These are phyloP conservation scores for Tetradesmus obliquus DNA, from an alignment of 139 green algal species.

Conservation along the genomic window DNA sequence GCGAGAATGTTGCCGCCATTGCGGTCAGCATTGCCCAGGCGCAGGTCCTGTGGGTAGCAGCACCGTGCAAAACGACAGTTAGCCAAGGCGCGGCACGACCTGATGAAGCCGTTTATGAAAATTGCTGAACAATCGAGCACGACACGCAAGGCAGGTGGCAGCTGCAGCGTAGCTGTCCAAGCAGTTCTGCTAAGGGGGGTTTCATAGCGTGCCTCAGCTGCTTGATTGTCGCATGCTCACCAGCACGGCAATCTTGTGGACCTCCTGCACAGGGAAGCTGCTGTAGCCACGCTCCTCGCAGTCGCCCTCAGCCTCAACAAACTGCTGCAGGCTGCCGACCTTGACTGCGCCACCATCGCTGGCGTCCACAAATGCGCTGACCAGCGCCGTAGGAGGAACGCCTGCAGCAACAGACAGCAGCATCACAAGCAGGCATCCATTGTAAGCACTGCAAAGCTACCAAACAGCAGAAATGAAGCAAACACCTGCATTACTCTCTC, in stretches of 20 bases:
- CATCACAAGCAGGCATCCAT: too few species aligned
- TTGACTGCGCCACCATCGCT: slow-evolving; percentile 52
- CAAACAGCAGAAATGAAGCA: too few species aligned
- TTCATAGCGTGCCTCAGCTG: background rate
- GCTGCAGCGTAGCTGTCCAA: too few species aligned
- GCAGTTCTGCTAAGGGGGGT: background rate
- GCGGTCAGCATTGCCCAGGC: slow-evolving; percentile 77
- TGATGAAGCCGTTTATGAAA: too few species aligned
- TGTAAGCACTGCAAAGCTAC: too few species aligned
- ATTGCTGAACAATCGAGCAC: too few species aligned
- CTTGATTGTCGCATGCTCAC: slow-evolving; percentile 27
- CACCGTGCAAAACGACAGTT: background rate
- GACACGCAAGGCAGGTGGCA: too few species aligned
- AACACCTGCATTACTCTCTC: too few species aligned
- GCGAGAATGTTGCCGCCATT: slow-evolving; percentile 80
- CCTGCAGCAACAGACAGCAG: slow-evolving; percentile 13
- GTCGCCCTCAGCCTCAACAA: slow-evolving; percentile 64
- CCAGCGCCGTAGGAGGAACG: slow-evolving; percentile 73
- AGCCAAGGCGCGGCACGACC: too few species aligned
- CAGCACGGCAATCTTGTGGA: slow-evolving; percentile 71
- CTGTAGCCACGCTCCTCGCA: slow-evolving; percentile 73
- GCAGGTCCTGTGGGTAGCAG: slow-evolving; percentile 60
- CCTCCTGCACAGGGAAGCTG: slow-evolving; percentile 60
- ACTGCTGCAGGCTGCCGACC: slow-evolving; percentile 75
- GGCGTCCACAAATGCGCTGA: slow-evolving; percentile 38